Evolutionary conservation across 352 stramenopile genomes (phyloP).

Genomic region (Phytopythium boreale): DNA sequence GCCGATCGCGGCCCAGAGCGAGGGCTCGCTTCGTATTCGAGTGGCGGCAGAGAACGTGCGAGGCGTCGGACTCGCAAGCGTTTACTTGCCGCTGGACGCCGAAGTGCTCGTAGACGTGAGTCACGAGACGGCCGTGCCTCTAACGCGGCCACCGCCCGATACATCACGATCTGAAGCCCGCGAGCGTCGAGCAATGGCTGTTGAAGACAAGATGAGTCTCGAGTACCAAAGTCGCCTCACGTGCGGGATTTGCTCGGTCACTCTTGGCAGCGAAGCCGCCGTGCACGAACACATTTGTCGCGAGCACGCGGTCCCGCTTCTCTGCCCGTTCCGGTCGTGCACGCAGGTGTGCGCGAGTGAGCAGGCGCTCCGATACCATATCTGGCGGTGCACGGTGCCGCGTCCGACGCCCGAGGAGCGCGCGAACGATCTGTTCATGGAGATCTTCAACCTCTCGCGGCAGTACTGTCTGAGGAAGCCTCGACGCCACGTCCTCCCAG

Average conservation of each 20-base stretch:
- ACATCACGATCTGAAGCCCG: conserved; percentile 34
- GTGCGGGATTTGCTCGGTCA: conserved; percentile 46
- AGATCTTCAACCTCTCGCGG: conserved; percentile 67
- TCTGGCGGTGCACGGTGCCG: conserved; percentile 63
- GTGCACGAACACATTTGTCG: conserved; percentile 66
- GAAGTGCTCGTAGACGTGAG: conserved; percentile 56
- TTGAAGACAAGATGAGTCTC: conserved; percentile 29
- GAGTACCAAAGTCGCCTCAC: conserved; percentile 34
- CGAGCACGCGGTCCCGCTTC: conserved; percentile 50
- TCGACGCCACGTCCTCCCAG: conserved; percentile 37
- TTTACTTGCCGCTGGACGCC: conserved; percentile 47
- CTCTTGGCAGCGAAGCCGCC: conserved; percentile 8
- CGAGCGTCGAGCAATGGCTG: conserved; percentile 35
- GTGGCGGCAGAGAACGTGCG: conserved; percentile 63
- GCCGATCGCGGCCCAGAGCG: conserved; percentile 45
- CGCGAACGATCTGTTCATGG: conserved; percentile 60
- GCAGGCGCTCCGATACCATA: conserved; percentile 66
- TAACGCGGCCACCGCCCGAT: conserved; percentile 36
- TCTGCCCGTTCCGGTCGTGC: conserved; percentile 75
- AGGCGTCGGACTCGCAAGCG: conserved; percentile 50
- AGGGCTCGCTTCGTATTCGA: conserved; percentile 45
- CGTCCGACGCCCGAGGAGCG: conserved; percentile 53
- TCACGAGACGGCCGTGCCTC: conserved; percentile 38
- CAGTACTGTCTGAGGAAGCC: conserved; percentile 79
- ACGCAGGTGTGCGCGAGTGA: conserved; percentile 67